phyloP scores from a whole-genome alignment of 176 grass and related monocot species.

The Musa beccarii region DNA sequence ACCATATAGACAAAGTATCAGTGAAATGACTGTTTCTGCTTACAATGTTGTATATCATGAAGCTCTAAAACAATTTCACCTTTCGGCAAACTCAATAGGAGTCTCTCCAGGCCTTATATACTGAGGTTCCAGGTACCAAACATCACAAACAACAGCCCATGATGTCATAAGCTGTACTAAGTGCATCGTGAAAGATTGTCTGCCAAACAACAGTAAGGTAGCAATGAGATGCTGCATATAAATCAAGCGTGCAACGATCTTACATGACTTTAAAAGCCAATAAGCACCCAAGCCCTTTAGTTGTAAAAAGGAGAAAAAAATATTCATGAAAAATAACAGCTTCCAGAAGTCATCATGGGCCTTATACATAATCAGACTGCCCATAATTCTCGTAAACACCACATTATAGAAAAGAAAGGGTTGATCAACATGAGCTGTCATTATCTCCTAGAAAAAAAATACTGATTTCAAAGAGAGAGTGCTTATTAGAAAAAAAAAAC shows the following conservation, averaged over 20 bases:
- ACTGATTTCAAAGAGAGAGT: too few species aligned
- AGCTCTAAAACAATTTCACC: slow-evolving; percentile 30
- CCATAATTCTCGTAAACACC: not conserved
- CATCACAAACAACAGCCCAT: slow-evolving; percentile 99
- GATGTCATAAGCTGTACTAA: slow-evolving; percentile 88
- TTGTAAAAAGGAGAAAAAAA: not conserved
- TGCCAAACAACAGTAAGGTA: slow-evolving; percentile 23
- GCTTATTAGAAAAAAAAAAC: too few species aligned
- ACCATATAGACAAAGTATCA: slow-evolving; percentile 3
- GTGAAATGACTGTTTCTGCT: not conserved
- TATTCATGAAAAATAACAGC: not conserved
- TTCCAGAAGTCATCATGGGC: not conserved
- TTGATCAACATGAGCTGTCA: too few species aligned
- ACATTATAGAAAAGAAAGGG: too few species aligned
- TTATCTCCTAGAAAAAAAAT: too few species aligned
- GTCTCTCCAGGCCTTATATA: slow-evolving; percentile 74
- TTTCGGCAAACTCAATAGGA: slow-evolving; percentile 94
- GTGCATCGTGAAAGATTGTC: slow-evolving; percentile 95
- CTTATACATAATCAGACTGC: not conserved
- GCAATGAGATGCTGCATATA: slow-evolving; percentile 9
- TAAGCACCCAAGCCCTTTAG: not conserved
- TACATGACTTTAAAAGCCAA: not conserved
- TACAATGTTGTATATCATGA: not conserved
- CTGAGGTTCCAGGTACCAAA: slow-evolving; percentile 97
- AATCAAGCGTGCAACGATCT: not conserved